phyloP scores from a whole-genome alignment of 148 eudicot genomes.

The Camellia japonica region DNA sequence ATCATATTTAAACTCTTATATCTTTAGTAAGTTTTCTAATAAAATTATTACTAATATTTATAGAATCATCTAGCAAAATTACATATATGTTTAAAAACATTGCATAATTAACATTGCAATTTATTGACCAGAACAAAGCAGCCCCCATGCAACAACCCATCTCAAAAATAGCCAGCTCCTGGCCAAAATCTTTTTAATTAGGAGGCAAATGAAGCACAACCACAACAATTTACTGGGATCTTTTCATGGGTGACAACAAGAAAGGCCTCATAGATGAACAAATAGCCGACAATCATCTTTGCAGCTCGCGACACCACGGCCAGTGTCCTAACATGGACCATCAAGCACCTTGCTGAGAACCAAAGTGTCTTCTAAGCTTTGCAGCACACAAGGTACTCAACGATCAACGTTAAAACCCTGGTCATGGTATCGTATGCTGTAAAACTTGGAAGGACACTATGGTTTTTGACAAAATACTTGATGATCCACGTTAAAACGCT shows the following conservation, averaged over 20 bases:
- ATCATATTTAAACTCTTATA: too few relatives aligned
- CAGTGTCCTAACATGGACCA: slow-evolving; percentile 84
- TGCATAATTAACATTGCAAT: too few relatives aligned
- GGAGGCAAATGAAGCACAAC: slow-evolving; percentile 44
- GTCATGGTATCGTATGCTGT: too few relatives aligned
- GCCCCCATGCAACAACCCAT: too few relatives aligned
- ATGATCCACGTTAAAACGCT: slow-evolving; percentile 67
- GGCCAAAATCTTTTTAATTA: slow-evolving; percentile 49
- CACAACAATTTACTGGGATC: slow-evolving; percentile 67
- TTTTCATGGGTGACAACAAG: slow-evolving; percentile 58
- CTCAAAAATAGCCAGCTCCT: slow-evolving; percentile 32
- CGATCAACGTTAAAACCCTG: too few relatives aligned
- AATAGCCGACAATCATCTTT: slow-evolving; percentile 84
- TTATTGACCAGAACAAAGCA: too few relatives aligned
- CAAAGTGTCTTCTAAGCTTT: slow-evolving; percentile 58
- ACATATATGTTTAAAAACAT: too few relatives aligned
- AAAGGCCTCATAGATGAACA: slow-evolving; percentile 77
- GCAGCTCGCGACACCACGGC: slow-evolving; percentile 96
- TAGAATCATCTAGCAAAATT: too few relatives aligned
- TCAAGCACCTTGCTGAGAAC: slow-evolving; percentile 80
- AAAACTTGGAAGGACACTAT: slow-evolving; percentile 25
- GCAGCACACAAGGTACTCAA: too few relatives aligned
- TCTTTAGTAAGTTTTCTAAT: too few relatives aligned
- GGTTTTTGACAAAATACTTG: slow-evolving; percentile 55
- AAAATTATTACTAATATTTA: too few relatives aligned